Conservation (phyloP, 176 grass and related monocot genomes). For the Thalia dealbata region DNA sequence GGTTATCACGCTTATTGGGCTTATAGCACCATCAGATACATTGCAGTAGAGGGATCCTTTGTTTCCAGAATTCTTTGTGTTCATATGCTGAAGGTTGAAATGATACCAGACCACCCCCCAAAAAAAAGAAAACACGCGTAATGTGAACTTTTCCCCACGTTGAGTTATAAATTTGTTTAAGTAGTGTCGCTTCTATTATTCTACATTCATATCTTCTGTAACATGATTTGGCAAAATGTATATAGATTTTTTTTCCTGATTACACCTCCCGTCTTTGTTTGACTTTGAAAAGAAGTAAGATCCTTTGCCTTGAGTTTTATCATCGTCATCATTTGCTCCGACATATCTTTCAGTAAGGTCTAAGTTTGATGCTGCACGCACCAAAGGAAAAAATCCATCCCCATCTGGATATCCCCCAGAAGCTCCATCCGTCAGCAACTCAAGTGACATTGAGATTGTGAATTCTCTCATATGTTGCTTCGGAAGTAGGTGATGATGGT, state of each 20-base stretch:
- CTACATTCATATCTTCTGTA: background rate
- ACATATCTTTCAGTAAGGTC: too few species aligned
- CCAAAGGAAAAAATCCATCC: too few species aligned
- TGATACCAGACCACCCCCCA: background rate
- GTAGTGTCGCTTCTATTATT: background rate
- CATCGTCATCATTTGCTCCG: too few species aligned
- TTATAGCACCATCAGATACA: slow-evolving; percentile 27
- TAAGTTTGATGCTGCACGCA: too few species aligned
- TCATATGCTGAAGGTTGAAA: background rate
- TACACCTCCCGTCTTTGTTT: background rate
- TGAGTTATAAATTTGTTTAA: background rate
- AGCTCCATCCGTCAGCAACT: too few species aligned
- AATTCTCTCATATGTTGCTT: too few species aligned
- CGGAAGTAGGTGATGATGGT: too few species aligned
- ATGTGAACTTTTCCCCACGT: background rate
- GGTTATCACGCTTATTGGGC: slow-evolving; percentile 55
- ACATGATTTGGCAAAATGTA: background rate
- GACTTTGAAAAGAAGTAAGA: too few species aligned
- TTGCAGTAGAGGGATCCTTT: background rate
- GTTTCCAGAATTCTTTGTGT: background rate
- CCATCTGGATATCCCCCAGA: too few species aligned
- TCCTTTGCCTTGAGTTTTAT: too few species aligned
- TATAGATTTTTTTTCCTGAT: background rate
- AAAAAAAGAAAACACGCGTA: background rate
- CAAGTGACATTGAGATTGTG: too few species aligned